Conservation (phyloP, 1,284 basidiomycete species). For the Melampsora occidentalis region DNA sequence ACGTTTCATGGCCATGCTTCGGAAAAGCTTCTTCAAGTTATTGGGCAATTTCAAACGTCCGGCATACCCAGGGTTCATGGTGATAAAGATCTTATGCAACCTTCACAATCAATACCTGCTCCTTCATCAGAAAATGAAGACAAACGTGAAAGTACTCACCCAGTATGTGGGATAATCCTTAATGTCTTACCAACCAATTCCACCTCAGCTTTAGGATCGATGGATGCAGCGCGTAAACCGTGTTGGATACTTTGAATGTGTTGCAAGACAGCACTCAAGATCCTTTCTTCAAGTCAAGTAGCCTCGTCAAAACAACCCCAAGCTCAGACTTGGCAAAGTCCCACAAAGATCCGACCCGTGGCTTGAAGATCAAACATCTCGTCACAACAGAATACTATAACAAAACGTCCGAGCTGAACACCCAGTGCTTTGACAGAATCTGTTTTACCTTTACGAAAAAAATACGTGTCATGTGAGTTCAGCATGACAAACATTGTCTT, state of each 20-base stretch:
- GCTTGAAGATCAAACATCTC: slow-evolving; percentile 99
- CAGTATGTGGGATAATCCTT: slow-evolving; percentile 90
- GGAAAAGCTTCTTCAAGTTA: slow-evolving; percentile 87
- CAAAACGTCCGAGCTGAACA: slow-evolving; percentile 93
- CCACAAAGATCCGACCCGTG: slow-evolving; percentile 98
- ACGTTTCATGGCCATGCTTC: slow-evolving; percentile 98
- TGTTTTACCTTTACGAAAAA: slow-evolving; percentile 71
- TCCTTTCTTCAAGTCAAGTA: slow-evolving; percentile 95
- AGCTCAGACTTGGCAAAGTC: slow-evolving; percentile 96
- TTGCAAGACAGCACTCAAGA: slow-evolving; percentile 95
- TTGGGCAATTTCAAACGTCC: slow-evolving; percentile 95
- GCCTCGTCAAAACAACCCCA: slow-evolving; percentile 91
- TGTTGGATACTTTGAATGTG: slow-evolving; percentile 99
- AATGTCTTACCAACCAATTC: slow-evolving; percentile 93
- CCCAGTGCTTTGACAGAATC: slow-evolving; percentile 99
- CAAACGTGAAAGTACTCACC: slow-evolving; percentile 54
- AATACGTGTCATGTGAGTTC: slow-evolving; percentile 10
- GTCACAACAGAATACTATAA: slow-evolving; percentile 98
- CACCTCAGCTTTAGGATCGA: slow-evolving; percentile 81
- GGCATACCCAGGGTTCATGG: slow-evolving; percentile 95
- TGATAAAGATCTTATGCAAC: slow-evolving; percentile 78
- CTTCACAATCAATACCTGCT: too few relatives aligned
- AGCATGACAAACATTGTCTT: not conserved
- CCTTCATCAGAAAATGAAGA: slow-evolving; percentile 1
- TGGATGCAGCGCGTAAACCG: slow-evolving; percentile 74